phyloP scores from a whole-genome alignment of 1,139 yeast species.

The Meyerozyma guilliermondii region DNA sequence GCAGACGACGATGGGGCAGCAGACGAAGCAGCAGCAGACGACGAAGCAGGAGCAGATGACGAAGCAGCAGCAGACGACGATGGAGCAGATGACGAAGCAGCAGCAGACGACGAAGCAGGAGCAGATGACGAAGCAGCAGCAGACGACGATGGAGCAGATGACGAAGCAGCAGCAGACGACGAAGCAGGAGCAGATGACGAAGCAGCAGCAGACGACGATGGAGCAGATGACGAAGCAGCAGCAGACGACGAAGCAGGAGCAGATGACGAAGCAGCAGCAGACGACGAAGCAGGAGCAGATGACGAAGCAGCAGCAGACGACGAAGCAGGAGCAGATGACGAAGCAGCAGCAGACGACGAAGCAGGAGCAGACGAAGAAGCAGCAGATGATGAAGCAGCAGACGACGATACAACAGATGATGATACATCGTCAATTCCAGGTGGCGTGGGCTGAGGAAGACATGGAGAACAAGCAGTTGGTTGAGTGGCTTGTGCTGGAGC shows the following conservation, averaged over 20 bases:
- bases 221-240: background rate
- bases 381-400: background rate
- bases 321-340: background rate
- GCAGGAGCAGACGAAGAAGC: background rate
- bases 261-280: background rate
- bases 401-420: background rate
- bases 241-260: background rate
- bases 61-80: background rate
- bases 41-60: background rate
- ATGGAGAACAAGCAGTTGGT: constrained; percentile 14
- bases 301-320: background rate
- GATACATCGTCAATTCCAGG: background rate
- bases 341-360: background rate
- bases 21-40: background rate
- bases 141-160: constrained; percentile 4
- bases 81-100: background rate
- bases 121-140: background rate
- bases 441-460: constrained; percentile 9
- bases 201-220: constrained; percentile 2
- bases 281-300: background rate
- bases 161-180: constrained; percentile 2
- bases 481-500: constrained; percentile 12
- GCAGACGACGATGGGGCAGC: background rate
- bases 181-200: constrained; percentile 3
- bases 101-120: background rate